These are phyloP conservation scores for Mrakia frigida DNA, from an alignment of 768 basidiomycete genomes.

Conservation along the genomic window DNA sequence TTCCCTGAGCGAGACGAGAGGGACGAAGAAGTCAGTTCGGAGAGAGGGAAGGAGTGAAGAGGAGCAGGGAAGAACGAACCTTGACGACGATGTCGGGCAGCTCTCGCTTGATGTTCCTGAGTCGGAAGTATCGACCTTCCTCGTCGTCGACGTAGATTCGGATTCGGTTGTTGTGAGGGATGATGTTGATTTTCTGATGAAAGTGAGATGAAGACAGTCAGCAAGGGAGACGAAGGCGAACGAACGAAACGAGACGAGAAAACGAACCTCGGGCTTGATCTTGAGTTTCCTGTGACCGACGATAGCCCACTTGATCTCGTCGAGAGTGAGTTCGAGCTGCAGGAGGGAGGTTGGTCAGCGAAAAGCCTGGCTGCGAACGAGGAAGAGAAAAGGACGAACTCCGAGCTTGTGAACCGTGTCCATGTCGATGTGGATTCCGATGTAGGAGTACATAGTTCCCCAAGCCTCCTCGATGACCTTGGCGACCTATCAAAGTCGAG, in stretches of 20 bases:
- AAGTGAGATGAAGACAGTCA: conserved; percentile 48
- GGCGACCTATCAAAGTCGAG: conserved; percentile 50
- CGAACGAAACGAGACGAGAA: no score
- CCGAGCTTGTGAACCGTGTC: conserved; percentile 84
- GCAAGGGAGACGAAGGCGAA: not conserved
- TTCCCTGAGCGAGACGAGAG: conserved; percentile 55
- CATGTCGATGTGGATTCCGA: conserved; percentile 84
- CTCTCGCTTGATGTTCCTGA: conserved; percentile 79
- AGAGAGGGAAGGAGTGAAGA: not conserved
- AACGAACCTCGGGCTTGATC: conserved; percentile 71
- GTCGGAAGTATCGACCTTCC: conserved; percentile 46
- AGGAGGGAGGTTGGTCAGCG: not conserved
- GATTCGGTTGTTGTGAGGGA: conserved; percentile 44
- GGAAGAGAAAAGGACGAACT: conserved; percentile 47
- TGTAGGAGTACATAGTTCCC: conserved; percentile 86
- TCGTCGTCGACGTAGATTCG: conserved; percentile 46
- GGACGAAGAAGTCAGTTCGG: not conserved
- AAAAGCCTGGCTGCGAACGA: not conserved
- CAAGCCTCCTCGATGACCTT: conserved; percentile 92
- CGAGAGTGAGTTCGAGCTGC: conserved; percentile 84
- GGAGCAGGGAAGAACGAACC: conserved; percentile 46
- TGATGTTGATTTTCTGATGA: conserved; percentile 46
- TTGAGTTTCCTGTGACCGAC: conserved; percentile 82
- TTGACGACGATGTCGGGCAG: conserved; percentile 86
- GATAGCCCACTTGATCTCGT: conserved; percentile 89